phyloP scores from a whole-genome alignment of 345 rosid species.

The Rhizophora apiculata region DNA sequence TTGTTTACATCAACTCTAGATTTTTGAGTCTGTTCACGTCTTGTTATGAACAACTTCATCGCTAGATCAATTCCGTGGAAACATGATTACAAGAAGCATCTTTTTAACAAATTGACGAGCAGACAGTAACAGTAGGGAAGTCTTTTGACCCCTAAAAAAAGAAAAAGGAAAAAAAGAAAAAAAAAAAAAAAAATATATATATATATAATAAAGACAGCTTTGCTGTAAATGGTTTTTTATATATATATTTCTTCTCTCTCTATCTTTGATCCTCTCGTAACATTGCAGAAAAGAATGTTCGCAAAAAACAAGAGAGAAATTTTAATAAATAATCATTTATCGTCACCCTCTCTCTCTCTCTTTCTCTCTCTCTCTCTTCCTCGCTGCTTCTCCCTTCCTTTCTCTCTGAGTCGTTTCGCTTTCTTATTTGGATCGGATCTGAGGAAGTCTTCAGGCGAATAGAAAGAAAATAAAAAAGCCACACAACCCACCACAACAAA shows the following conservation, averaged over 20 bases:
- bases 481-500: conserved; percentile 8
- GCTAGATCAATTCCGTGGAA: too few species aligned
- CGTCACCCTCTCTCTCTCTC: conserved; percentile 16
- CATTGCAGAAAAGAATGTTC: conserved; percentile 13
- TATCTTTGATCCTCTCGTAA: not conserved
- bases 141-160: too few species aligned
- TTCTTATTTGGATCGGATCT: conserved; percentile 57
- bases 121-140: too few species aligned
- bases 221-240: not conserved
- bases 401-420: conserved; percentile 14
- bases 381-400: not conserved
- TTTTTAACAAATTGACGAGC: too few species aligned
- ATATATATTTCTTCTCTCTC: not conserved
- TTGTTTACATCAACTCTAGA: too few species aligned
- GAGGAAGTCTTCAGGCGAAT: conserved; percentile 20
- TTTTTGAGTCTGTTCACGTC: too few species aligned
- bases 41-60: too few species aligned
- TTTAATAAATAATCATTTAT: conserved; percentile 16
- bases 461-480: conserved; percentile 2
- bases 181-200: not conserved
- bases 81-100: too few species aligned
- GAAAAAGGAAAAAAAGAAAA: conserved; percentile 13
- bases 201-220: not conserved
- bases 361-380: not conserved
- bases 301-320: conserved; percentile 1